Conservation (phyloP, 495 filamentous ascomycete genomes). For the Neurospora tetraspora region DNA sequence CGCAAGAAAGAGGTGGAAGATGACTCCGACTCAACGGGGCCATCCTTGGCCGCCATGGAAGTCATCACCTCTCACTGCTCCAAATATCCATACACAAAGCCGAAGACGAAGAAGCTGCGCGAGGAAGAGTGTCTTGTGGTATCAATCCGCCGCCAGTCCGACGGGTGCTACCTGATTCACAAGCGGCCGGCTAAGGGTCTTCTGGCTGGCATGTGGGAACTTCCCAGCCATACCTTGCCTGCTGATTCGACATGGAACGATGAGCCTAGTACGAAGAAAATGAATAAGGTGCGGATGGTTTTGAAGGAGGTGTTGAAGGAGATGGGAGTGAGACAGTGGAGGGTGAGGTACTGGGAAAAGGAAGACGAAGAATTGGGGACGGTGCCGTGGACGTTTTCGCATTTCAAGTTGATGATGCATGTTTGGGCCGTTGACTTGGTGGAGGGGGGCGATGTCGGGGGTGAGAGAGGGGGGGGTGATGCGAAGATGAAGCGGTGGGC, state of each 20-base stretch:
- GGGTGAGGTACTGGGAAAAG: neutral
- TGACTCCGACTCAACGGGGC: neutral
- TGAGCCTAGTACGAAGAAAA: conserved; percentile 7
- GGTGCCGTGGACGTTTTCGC: conserved; percentile 38
- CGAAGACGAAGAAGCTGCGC: conserved; percentile 30
- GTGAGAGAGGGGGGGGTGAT: neutral
- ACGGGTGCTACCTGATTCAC: conserved; percentile 31
- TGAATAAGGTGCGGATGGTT: conserved; percentile 12
- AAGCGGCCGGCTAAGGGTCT: conserved; percentile 34
- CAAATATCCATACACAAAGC: conserved; percentile 29
- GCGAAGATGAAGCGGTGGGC: conserved; percentile 21
- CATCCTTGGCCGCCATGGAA: conserved; percentile 5
- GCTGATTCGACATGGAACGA: neutral
- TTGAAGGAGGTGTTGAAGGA: conserved; percentile 17
- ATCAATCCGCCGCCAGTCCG: conserved; percentile 24
- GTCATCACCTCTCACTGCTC: conserved; percentile 26
- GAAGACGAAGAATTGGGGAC: conserved; percentile 22
- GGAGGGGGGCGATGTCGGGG: neutral
- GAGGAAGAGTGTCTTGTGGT: conserved; percentile 36
- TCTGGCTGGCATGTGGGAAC: conserved; percentile 36
- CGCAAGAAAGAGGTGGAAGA: neutral
- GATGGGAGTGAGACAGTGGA: conserved; percentile 1
- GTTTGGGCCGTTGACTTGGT: conserved; percentile 31
- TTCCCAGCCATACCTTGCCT: conserved; percentile 29
- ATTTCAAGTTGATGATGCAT: conserved; percentile 37